phyloP scores from a whole-genome alignment of 306 rosid genomes.

The Glycine latifolia region DNA sequence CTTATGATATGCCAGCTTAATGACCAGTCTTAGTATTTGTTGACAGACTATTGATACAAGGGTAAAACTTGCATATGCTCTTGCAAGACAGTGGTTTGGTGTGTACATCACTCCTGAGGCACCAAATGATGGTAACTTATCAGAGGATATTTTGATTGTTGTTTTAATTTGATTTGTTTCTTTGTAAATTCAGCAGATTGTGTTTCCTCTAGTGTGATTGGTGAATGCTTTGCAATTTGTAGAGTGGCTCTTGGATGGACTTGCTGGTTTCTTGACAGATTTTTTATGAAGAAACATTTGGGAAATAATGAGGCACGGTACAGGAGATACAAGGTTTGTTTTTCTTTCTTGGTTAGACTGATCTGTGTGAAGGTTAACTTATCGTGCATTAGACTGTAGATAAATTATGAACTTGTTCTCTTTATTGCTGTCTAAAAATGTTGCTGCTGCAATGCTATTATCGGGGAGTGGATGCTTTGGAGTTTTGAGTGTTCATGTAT shows the following conservation, averaged over 20 bases:
- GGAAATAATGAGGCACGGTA: conserved; percentile 98
- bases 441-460: background rate
- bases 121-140: conserved; percentile 79
- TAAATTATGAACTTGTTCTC: background rate
- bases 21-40: conserved; percentile 40
- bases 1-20: conserved; percentile 22
- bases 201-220: conserved; percentile 43
- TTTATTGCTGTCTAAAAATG: conserved; percentile 18
- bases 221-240: conserved; percentile 56
- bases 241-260: conserved; percentile 99
- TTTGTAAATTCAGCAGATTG: conserved; percentile 8
- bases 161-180: conserved; percentile 29
- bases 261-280: conserved; percentile 91
- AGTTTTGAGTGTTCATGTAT: conserved; percentile 12
- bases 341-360: conserved; percentile 32
- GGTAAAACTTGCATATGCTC: conserved; percentile 91
- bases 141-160: conserved; percentile 21
- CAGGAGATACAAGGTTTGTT: conserved; percentile 89
- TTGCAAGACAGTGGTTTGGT: conserved; percentile 98
- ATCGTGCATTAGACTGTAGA: conserved; percentile 27
- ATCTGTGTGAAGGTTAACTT: conserved; percentile 16
- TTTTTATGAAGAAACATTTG: conserved; percentile 80
- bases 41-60: conserved; percentile 89
- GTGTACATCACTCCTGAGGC: conserved; percentile 89
- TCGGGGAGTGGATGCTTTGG: conserved; percentile 11